phyloP scores from a whole-genome alignment of 768 basidiomycete species.

The Agrocybe praecox region DNA sequence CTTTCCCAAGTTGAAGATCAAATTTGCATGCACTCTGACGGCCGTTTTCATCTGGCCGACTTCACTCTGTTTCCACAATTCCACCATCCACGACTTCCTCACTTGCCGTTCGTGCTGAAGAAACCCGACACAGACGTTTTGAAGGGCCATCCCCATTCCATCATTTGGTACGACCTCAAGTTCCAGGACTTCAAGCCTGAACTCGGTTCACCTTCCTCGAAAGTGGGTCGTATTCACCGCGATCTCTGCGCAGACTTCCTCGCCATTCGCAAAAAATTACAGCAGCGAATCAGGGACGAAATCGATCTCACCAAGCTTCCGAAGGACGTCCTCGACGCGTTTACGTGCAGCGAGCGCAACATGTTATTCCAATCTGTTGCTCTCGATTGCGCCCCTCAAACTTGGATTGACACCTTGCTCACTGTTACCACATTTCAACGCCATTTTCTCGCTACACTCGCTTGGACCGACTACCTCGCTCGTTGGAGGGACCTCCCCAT shows the following conservation, averaged over 20 bases:
- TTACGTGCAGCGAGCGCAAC: background rate
- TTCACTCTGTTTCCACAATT: slow-evolving; percentile 5
- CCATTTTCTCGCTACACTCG: background rate
- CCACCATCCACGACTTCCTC: background rate
- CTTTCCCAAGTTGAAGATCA: background rate
- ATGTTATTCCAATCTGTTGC: background rate
- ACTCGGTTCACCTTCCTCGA: background rate
- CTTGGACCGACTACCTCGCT: slow-evolving; percentile 1
- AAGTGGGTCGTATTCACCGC: background rate
- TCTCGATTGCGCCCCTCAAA: background rate
- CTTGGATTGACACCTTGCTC: background rate
- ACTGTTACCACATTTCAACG: slow-evolving; percentile 6
- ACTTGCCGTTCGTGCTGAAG: background rate
- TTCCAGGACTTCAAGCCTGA: background rate
- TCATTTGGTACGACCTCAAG: background rate
- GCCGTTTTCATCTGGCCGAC: background rate
- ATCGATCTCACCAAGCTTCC: background rate
- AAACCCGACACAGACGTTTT: background rate
- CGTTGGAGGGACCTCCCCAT: background rate
- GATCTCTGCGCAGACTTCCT: background rate
- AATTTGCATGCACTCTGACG: background rate
- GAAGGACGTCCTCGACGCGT: background rate
- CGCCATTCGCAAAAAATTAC: background rate
- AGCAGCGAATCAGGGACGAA: background rate
- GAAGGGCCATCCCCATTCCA: background rate